Base-by-base conservation (phyloP, 306 rosid genomes). In the Quercus wislizeni region DNA sequence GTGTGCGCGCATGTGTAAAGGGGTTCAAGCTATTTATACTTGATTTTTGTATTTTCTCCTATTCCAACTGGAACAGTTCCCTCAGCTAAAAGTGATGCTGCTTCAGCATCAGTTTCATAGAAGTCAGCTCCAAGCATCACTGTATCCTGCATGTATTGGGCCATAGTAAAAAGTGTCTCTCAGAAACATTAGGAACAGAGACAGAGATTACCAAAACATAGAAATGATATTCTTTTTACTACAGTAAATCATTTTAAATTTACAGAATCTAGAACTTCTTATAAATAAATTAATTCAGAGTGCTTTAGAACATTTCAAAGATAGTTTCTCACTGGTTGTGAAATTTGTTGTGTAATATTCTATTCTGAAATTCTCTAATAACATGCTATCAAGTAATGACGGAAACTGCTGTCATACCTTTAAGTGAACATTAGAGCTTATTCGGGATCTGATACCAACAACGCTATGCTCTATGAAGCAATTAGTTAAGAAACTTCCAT, bases 121-220 rank as follows among this genome's bases (percentile, higher is more conserved):
- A 74, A 92, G 78, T 94, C 99, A 79, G 99, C 99, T 5, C 99
- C 95, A 70, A 94, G 97, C 97, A 92, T 90, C 86, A 94, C 94
- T 21, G 97, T 92, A 63, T 94, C 97, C 97, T 94, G 91, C 88
- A 83, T 71, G 28, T 0, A 71, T 68, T 70, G 54, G 19, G 55
- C 71, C 74, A 52, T 25, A 25, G 56, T 41, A 55, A 63, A 59
- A 35, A 38, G 4, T 67, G 52, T 8, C n/a, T 19, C 72, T 35
- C 72, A 67, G 72, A 67, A 67, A 19, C 52, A 67, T 8, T 2
- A 28, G 38, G 13, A 67, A 25, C 27, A 9, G 52, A 6, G 38
- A 49, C 27, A 65, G 4, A 19, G 51, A 62, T 14, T 11, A 4
- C 33, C 69, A 23, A 27, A 62, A 13, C 14, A 63, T 23, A 30